phyloP scores from a whole-genome alignment of 2,329 filamentous ascomycete genomes.

The Exophiala aquamarina region DNA sequence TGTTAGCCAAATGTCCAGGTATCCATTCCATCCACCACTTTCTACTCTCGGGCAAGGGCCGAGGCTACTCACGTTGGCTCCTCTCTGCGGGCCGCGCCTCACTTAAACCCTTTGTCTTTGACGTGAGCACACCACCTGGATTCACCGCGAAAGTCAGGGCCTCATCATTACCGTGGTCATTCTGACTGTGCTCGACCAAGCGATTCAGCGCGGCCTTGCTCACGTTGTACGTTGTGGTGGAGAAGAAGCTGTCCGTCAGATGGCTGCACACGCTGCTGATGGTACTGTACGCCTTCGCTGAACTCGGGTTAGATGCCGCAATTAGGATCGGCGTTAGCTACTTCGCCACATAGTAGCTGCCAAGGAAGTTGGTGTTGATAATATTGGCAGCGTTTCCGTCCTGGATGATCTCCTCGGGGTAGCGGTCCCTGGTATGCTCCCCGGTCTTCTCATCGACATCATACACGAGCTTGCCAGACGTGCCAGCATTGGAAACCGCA shows the following conservation, averaged over 20 bases:
- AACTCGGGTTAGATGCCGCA: conserved; percentile 5
- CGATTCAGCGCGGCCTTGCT: conserved; percentile 18
- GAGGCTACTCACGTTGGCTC: too few species aligned
- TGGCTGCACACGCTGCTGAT: conserved; percentile 19
- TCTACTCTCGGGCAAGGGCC: too few species aligned
- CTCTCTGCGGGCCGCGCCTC: too few species aligned
- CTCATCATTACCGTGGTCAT: conserved; percentile 13
- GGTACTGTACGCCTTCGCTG: conserved; percentile 11
- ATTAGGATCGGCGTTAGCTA: conserved; percentile 20
- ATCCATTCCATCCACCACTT: neutral
- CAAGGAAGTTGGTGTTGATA: conserved; percentile 19
- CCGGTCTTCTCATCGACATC: conserved; percentile 23
- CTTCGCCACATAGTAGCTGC: conserved; percentile 21
- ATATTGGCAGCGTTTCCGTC: conserved; percentile 22
- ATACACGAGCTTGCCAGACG: conserved; percentile 22
- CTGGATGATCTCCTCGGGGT: conserved; percentile 19
- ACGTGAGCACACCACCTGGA: conserved; percentile 20
- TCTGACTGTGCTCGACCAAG: conserved; percentile 20
- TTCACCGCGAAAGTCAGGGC: conserved; percentile 20
- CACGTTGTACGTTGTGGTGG: conserved; percentile 19
- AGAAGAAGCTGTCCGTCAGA: conserved; percentile 8
- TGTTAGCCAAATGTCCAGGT: neutral
- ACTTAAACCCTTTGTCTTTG: conserved; percentile 10
- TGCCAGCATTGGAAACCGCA: conserved; percentile 37
- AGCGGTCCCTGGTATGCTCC: conserved; percentile 12